These are phyloP conservation scores for Pseudocercospora fuligena DNA, from an alignment of 2,329 filamentous ascomycete species.

Conservation along the genomic window DNA sequence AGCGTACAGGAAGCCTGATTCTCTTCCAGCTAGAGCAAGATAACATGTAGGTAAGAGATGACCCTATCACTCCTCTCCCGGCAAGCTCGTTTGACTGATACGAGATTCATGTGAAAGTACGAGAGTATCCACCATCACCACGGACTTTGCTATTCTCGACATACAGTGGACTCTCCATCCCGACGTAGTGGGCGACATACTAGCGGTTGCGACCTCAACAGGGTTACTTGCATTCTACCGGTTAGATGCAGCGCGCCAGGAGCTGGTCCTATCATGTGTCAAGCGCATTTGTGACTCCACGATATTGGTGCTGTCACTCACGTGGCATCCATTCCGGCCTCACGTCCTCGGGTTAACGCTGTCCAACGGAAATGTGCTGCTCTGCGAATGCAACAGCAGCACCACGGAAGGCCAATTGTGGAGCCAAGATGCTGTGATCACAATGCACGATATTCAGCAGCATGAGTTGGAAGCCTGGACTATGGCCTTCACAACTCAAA, in stretches of 20 bases:
- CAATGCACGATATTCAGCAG: constrained; percentile 34
- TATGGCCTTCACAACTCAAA: constrained; percentile 58
- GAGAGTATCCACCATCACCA: constrained; percentile 26
- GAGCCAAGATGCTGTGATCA: constrained; percentile 46
- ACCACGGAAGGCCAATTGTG: constrained; percentile 18
- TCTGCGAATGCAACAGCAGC: constrained; percentile 32
- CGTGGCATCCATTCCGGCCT: constrained; percentile 67
- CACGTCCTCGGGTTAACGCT: constrained; percentile 71
- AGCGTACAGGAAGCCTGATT: constrained; percentile 73
- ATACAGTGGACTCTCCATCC: constrained; percentile 73
- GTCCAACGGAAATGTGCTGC: constrained; percentile 65
- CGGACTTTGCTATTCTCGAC: constrained; percentile 65
- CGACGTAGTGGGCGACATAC: constrained; percentile 45
- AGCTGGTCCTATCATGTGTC: constrained; percentile 37
- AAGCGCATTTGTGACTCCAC: constrained; percentile 59
- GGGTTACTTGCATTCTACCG: constrained; percentile 70
- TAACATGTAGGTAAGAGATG: constrained; percentile 58
- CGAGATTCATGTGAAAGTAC: constrained; percentile 37
- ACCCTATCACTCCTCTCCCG: not conserved
- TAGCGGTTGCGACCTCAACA: constrained; percentile 80
- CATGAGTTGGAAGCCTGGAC: constrained; percentile 75
- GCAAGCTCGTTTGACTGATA: not conserved
- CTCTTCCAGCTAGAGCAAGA: constrained; percentile 62
- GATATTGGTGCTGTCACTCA: constrained; percentile 72
- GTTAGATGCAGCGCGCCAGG: constrained; percentile 45